Evolutionary conservation across 345 rosid genomes (phyloP), one percentile per base, ranked within the genome.

Genomic region (Euclidium syriacum): DNA sequence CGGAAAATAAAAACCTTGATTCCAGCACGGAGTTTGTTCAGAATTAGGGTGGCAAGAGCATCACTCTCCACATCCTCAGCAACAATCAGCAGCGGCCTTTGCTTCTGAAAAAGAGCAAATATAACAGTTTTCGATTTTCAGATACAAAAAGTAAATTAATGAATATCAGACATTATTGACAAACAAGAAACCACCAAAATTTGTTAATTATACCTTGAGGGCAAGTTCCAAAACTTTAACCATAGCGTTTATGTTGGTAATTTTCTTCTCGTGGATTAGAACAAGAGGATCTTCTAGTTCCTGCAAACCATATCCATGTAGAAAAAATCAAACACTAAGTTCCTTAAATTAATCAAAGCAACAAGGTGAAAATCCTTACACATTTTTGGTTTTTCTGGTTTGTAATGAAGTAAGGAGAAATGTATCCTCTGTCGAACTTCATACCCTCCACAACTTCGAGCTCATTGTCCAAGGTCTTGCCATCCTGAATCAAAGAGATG

Each of bases 1-100:
- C 64, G 23, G 19, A 20, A 60, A 52, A 6, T 16, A 11, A 72
- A 65, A 44, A 91, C 98, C 99, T 94, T 94, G 67, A 94, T 78
- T 66, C 96, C 97, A 62, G 95, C 99, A 17, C 97, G 97, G 61
- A 90, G 96, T 74, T 90, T 94, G 65, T 94, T 94, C 47, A 90
- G 71, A 72, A 95, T 80, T 33, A 95, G 87, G 16, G 90, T 83
- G 8, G 96, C 95, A 52, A 90, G 69, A 33, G 98, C 96, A 44
- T 90, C 97, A 2, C 98, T 94, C 52, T 94, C 99, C 36, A 94
- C 65, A 83, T 94, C 99, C 74, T 94, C 99, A n/a, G 99, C 83
- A 55, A 94, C 75, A 24, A 94, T 87, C 57, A 94, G 67, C 58
- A 94, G 73, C 9, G 96, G 92, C 71, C 89, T 90, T 85, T 94